These are phyloP conservation scores for Lepidium aucheri DNA, from an alignment of 345 rosid genomes.

Conservation along the genomic window DNA sequence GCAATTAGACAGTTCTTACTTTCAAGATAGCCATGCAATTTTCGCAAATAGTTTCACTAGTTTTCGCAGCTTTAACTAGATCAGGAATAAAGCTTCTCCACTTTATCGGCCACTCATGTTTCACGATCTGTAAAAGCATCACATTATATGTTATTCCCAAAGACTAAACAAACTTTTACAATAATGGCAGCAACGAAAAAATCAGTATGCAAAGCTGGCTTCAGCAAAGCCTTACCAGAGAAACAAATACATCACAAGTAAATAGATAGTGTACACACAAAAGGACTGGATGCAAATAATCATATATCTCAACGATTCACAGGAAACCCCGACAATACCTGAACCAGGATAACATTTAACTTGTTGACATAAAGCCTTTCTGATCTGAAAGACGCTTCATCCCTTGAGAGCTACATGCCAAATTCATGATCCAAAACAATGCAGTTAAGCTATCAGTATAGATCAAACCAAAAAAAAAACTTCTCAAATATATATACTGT, in stretches of 20 bases:
- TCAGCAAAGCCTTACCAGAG: not conserved
- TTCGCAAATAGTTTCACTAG: constrained; percentile 97
- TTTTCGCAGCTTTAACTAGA: constrained; percentile 92
- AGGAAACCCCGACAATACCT: constrained; percentile 41
- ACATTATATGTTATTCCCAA: not conserved
- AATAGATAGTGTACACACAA: not conserved
- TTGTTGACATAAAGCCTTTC: constrained; percentile 96
- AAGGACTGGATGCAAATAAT: not conserved
- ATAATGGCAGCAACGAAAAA: not conserved
- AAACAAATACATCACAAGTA: not conserved
- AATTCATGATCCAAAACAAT: not conserved
- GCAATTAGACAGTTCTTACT: constrained; percentile 32
- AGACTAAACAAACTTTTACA: not conserved
- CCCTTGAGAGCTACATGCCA: constrained; percentile 62
- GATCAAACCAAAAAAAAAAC: not conserved
- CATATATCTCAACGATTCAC: not conserved
- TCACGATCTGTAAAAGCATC: constrained; percentile 52
- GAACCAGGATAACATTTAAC: constrained; percentile 82
- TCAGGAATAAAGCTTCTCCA: constrained; percentile 97
- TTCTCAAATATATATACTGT: not conserved
- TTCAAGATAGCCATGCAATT: constrained; percentile 95
- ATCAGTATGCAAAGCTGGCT: not conserved
- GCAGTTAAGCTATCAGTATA: not conserved
- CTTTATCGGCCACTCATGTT: constrained; percentile 97
- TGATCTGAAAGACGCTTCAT: constrained; percentile 64